Evolutionary conservation across 192 early-diverging fungal species (phyloP).

Genomic region (Dissophora ornata): DNA sequence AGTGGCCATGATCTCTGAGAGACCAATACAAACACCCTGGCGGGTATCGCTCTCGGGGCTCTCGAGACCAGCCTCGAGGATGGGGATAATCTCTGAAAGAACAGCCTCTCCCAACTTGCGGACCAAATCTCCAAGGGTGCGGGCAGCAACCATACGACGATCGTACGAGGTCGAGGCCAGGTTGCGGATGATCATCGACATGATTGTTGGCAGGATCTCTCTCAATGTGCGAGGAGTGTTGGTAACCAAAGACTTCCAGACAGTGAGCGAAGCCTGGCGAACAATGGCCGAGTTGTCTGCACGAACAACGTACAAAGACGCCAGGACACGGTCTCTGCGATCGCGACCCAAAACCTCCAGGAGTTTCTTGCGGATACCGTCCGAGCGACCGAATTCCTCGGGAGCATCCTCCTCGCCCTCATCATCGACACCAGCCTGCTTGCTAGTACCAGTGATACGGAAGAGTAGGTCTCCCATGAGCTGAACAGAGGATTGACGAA

Average conservation of each 20-base stretch:
- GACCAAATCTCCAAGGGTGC: slow-evolving; percentile 94
- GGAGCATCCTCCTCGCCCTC: slow-evolving; percentile 70
- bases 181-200: slow-evolving; percentile 88
- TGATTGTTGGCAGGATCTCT: slow-evolving; percentile 92
- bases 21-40: slow-evolving; percentile 93
- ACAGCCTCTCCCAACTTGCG: slow-evolving; percentile 94
- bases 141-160: slow-evolving; percentile 86
- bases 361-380: slow-evolving; percentile 75
- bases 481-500: slow-evolving; percentile 93
- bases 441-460: slow-evolving; percentile 87
- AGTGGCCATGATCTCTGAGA: slow-evolving; percentile 90
- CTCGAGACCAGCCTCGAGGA: slow-evolving; percentile 86
- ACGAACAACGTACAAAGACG: slow-evolving; percentile 93
- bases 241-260: slow-evolving; percentile 96
- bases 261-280: slow-evolving; percentile 86
- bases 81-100: slow-evolving; percentile 88
- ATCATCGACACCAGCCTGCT: slow-evolving; percentile 62
- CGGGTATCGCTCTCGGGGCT: slow-evolving; percentile 74
- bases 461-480: slow-evolving; percentile 95
- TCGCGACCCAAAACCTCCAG: slow-evolving; percentile 86
- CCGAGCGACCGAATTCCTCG: slow-evolving; percentile 64
- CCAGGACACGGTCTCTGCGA: slow-evolving; percentile 84
- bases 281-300: slow-evolving; percentile 85
- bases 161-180: slow-evolving; percentile 82
- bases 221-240: slow-evolving; percentile 98